Conservation (phyloP, 352 stramenopile genomes). For the Discostella stelligera region DNA sequence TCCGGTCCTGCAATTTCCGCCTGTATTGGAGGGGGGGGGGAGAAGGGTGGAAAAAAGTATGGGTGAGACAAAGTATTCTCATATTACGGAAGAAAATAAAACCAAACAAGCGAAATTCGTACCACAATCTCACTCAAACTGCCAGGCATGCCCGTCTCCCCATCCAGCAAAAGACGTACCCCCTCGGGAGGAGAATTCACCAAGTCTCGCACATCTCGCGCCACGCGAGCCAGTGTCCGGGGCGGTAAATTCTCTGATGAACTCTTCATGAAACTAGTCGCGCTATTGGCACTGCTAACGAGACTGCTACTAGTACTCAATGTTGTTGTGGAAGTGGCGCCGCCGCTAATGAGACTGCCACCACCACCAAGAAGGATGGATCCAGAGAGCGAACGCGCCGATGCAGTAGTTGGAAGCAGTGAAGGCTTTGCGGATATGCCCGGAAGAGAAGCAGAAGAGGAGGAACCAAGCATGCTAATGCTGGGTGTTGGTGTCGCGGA, state of each 20-base stretch:
- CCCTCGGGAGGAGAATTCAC: conserved; percentile 88
- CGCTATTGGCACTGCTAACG: too few species aligned
- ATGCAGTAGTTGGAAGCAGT: too few species aligned
- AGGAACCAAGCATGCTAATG: too few species aligned
- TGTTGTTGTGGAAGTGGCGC: too few species aligned
- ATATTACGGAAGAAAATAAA: conserved; percentile 7
- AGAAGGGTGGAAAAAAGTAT: conserved; percentile 11
- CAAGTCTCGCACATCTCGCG: conserved; percentile 90
- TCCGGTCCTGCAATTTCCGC: conserved; percentile 93
- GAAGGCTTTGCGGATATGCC: too few species aligned
- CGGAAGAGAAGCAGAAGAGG: too few species aligned
- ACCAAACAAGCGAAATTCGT: conserved; percentile 8
- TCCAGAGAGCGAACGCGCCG: too few species aligned
- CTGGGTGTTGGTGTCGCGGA: not conserved
- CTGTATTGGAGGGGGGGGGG: conserved; percentile 55
- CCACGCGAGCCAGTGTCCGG: conserved; percentile 90
- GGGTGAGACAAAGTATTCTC: conserved; percentile 5
- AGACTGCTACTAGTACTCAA: too few species aligned
- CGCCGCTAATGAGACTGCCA: not conserved
- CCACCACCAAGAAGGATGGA: too few species aligned
- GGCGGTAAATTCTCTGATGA: conserved; percentile 85
- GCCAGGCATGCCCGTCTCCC: conserved; percentile 84
- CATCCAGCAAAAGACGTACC: conserved; percentile 87
- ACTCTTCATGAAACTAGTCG: too few species aligned
- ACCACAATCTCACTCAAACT: conserved; percentile 78